Percentiles rank a stretch among this genome's conserved stretches.
phyloP scores from a whole-genome alignment of 345 rosid genomes.

The Aegle marmelos region DNA sequence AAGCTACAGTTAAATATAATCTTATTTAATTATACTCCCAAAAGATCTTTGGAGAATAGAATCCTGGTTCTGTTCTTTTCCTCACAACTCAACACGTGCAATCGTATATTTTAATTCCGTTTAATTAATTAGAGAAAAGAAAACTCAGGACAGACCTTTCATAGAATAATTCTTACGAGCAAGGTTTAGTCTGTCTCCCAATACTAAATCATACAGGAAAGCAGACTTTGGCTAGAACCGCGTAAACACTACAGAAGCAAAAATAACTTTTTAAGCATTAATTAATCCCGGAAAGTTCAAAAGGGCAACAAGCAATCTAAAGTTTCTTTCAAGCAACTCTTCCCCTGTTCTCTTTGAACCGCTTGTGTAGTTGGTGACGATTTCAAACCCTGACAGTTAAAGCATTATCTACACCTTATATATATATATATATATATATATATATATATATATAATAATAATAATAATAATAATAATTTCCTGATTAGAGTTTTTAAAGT shows the following conservation, averaged over 20 bases:
- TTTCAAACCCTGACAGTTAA: conserved; percentile 2
- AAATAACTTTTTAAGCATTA: conserved; percentile 11
- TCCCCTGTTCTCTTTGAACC: neutral
- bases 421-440: neutral
- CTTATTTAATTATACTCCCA: neutral
- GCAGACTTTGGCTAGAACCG: conserved; percentile 17
- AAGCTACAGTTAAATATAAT: neutral
- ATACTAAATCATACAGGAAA: conserved; percentile 6
- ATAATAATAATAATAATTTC: too few species aligned
- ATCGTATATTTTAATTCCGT: neutral
- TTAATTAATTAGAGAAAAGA: neutral
- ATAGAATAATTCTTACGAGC: neutral
- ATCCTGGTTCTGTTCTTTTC: neutral
- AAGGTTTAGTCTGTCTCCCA: neutral
- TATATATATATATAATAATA: too few species aligned
- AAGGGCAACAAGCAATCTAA: conserved; percentile 3
- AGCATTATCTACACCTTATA: neutral
- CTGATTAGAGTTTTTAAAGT: too few species aligned
- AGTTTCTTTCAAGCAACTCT: conserved; percentile 29
- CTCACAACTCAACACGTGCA: conserved; percentile 9
- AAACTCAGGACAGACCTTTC: neutral
- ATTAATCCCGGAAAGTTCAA: conserved; percentile 19
- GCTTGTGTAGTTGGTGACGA: conserved; percentile 31
- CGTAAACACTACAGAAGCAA: conserved; percentile 10
- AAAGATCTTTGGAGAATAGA: conserved; percentile 1